Percentiles rank a stretch among this genome's conserved stretches.
Evolutionary conservation across 2,329 filamentous ascomycete genomes (phyloP).

Genomic region (Fusarium sp.): DNA sequence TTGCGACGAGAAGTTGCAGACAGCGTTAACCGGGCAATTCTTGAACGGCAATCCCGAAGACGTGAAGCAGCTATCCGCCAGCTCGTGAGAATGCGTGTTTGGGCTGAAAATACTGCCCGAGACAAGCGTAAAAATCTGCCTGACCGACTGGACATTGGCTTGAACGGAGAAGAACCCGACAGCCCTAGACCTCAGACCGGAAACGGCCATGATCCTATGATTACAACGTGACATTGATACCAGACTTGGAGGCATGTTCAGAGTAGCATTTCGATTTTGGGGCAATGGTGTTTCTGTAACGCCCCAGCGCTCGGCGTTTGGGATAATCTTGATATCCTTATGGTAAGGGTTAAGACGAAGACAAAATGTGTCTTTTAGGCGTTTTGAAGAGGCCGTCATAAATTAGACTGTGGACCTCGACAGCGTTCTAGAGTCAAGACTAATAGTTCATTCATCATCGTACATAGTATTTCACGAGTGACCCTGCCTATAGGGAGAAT

Average conservation of each 20-base stretch:
- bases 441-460: not conserved
- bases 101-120: constrained; percentile 78
- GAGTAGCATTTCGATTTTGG: constrained; percentile 33
- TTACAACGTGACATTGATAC: constrained; percentile 58
- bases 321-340: constrained; percentile 22
- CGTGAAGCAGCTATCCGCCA: constrained; percentile 86
- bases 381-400: constrained; percentile 16
- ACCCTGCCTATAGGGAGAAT: not conserved
- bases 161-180: constrained; percentile 54
- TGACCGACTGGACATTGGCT: constrained; percentile 53
- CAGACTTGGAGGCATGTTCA: constrained; percentile 7
- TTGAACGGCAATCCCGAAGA: constrained; percentile 77
- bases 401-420: not conserved
- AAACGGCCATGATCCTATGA: constrained; percentile 65
- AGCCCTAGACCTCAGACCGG: constrained; percentile 46
- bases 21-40: constrained; percentile 88
- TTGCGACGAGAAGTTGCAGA: constrained; percentile 87
- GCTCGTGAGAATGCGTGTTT: constrained; percentile 84
- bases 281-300: constrained; percentile 23
- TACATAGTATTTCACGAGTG: not conserved
- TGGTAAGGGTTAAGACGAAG: constrained; percentile 31
- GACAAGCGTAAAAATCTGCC: constrained; percentile 51
- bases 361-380: constrained; percentile 31
- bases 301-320: constrained; percentile 41
- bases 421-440: constrained; percentile 2